Evolutionary conservation across 305 asterid genomes (phyloP).

Genomic region (Fraxinus nigra): DNA sequence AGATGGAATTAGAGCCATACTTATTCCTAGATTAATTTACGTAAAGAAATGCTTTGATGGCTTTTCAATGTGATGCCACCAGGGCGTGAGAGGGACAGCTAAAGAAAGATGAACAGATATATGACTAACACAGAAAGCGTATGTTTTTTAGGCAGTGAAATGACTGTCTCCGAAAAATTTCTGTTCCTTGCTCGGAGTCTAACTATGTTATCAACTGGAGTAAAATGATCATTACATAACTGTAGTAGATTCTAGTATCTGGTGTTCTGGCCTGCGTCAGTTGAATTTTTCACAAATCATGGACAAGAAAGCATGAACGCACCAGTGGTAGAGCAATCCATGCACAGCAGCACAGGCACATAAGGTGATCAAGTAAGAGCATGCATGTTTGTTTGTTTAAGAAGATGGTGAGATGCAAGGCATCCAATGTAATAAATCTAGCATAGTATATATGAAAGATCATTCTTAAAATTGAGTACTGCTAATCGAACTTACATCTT

Average conservation of each 20-base stretch:
- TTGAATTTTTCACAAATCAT: conserved; percentile 9
- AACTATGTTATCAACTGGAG: conserved; percentile 23
- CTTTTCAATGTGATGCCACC: neutral
- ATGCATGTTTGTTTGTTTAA: neutral
- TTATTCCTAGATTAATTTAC: neutral
- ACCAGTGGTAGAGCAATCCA: neutral
- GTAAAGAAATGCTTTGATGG: neutral
- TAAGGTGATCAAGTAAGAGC: neutral
- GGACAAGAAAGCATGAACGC: conserved; percentile 10
- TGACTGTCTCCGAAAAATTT: too few species aligned
- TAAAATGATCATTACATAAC: conserved; percentile 55
- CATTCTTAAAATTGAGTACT: neutral
- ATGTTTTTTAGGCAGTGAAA: neutral
- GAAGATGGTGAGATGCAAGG: neutral
- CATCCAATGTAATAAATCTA: neutral
- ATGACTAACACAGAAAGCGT: neutral
- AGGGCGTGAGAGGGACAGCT: neutral
- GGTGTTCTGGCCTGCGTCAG: conserved; percentile 52
- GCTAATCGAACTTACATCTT: conserved; percentile 53
- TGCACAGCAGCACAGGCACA: neutral
- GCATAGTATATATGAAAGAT: neutral
- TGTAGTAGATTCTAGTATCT: conserved; percentile 62
- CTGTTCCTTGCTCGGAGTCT: too few species aligned
- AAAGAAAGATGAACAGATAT: neutral
- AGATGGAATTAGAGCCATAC: neutral